phyloP scores from a whole-genome alignment of 2,329 filamentous ascomycete species.

The Blumeria graminis region DNA sequence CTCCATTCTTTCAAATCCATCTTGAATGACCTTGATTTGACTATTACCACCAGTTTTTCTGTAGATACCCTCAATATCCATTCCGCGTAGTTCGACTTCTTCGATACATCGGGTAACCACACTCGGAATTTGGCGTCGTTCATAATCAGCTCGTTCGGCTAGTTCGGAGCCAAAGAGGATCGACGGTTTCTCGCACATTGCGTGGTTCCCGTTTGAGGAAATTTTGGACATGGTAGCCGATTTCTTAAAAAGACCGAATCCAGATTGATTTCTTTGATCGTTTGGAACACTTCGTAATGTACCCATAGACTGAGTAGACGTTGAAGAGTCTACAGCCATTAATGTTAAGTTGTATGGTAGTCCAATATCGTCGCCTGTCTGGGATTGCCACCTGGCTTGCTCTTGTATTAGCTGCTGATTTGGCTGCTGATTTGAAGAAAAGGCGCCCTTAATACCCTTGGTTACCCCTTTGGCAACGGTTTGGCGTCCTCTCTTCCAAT shows the following conservation, averaged over 20 bases:
- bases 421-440: conserved; percentile 27
- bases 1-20: conserved; percentile 68
- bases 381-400: conserved; percentile 23
- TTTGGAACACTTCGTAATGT: conserved; percentile 10
- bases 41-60: conserved; percentile 87
- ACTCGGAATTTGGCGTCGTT: conserved; percentile 69
- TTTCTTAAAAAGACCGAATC: conserved; percentile 46
- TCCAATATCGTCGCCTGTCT: conserved; percentile 39
- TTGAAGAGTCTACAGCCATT: conserved; percentile 24
- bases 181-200: conserved; percentile 26
- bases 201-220: conserved; percentile 19
- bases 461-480: conserved; percentile 83
- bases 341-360: conserved; percentile 48
- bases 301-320: conserved; percentile 8
- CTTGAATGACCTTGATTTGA: conserved; percentile 72
- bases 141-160: conserved; percentile 60
- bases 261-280: conserved; percentile 15
- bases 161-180: conserved; percentile 77
- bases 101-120: conserved; percentile 88
- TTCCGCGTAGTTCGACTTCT: conserved; percentile 84
- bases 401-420: conserved; percentile 18
- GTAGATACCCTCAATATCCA: conserved; percentile 96
- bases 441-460: conserved; percentile 83
- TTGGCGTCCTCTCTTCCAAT: conserved; percentile 94
- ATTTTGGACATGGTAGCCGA: conserved; percentile 23